Percentiles rank a stretch among this genome's conserved stretches.
These are phyloP conservation scores for Alternaria gaisen DNA, from an alignment of 2,329 filamentous ascomycete genomes.

Conservation along the genomic window DNA sequence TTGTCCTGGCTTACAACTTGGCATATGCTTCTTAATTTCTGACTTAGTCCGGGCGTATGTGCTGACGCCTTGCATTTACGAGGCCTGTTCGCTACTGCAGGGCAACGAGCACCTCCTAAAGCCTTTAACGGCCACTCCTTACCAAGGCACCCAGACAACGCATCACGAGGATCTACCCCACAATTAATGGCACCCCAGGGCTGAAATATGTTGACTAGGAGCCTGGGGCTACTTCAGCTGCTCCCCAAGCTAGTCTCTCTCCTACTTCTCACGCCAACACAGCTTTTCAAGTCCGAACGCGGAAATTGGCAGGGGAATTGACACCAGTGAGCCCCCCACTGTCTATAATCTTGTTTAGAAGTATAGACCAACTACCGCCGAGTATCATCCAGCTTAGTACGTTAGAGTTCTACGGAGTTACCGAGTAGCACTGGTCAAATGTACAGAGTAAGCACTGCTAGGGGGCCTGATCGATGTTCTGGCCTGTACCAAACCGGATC, in stretches of 20 bases:
- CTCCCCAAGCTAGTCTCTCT: not conserved
- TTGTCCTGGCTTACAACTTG: not conserved
- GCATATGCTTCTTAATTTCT: not conserved
- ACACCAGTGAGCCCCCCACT: not conserved
- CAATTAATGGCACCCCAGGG: not conserved
- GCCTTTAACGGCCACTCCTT: not conserved
- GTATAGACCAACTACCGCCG: not conserved
- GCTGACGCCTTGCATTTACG: not conserved
- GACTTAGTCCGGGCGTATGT: not conserved
- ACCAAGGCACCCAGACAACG: not conserved
- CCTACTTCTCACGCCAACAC: not conserved
- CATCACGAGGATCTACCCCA: not conserved
- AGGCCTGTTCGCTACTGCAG: not conserved
- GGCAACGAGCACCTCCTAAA: not conserved
- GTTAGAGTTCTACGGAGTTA: too few species aligned
- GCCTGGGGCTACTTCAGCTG: not conserved
- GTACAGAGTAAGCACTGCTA: not conserved
- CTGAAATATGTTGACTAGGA: not conserved
- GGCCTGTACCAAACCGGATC: not conserved
- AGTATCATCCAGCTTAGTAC: not conserved
- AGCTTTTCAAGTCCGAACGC: not conserved
- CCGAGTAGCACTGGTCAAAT: not conserved
- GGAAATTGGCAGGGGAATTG: not conserved
- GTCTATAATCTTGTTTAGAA: not conserved
- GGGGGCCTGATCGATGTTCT: not conserved